Evolutionary conservation across 2,329 filamentous ascomycete species (phyloP).

Genomic region (Trichoderma atroviride): DNA sequence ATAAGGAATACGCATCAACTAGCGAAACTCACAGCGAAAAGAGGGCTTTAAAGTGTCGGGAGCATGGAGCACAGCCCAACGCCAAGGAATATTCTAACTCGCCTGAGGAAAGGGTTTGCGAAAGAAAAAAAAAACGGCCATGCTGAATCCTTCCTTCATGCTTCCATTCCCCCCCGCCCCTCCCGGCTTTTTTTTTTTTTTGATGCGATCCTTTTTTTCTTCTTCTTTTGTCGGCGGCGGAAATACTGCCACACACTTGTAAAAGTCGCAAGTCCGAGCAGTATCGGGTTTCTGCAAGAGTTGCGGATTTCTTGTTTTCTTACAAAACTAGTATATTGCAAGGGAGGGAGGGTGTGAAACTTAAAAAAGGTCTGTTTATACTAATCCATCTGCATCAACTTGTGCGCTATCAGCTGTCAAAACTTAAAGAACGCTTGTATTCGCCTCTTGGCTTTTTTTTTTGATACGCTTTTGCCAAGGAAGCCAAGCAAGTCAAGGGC

Average conservation of each 20-base stretch:
- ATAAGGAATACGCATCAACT: neutral
- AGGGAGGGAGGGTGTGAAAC: too few species aligned
- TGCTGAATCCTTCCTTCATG: neutral
- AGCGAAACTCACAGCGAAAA: neutral
- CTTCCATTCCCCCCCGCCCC: neutral
- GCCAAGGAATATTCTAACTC: neutral
- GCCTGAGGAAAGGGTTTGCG: neutral
- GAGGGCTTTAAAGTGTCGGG: neutral
- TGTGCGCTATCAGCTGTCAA: neutral
- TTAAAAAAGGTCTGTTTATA: too few species aligned
- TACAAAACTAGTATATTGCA: too few species aligned
- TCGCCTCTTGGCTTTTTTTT: neutral
- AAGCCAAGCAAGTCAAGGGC: neutral
- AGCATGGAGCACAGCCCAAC: neutral
- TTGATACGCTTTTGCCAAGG: neutral
- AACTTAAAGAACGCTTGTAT: neutral
- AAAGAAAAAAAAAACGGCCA: neutral
- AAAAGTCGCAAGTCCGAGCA: neutral
- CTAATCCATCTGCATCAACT: neutral
- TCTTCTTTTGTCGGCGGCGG: neutral
- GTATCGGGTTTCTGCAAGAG: neutral
- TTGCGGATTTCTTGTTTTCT: neutral
- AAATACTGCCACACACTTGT: neutral
- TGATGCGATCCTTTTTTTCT: neutral
- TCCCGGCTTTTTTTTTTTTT: neutral